These are phyloP conservation scores for Ustilago shanxiensis DNA, from an alignment of 1,284 basidiomycete species.

Conservation along the genomic window DNA sequence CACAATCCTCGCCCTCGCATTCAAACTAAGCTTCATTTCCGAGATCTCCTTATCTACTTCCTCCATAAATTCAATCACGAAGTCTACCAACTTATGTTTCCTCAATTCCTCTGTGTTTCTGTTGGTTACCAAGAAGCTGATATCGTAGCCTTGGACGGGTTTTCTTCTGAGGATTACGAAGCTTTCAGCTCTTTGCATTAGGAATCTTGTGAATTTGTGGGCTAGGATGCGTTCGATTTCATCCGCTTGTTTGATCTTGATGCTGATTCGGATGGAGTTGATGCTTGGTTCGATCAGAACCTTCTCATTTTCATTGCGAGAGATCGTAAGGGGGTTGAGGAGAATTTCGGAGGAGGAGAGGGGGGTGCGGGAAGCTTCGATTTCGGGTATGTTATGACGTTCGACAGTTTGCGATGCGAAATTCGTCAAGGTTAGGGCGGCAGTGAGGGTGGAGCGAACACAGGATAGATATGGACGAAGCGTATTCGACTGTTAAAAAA, in stretches of 20 bases:
- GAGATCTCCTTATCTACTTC: constrained; percentile 94
- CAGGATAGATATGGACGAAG: constrained; percentile 95
- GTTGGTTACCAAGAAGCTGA: constrained; percentile 98
- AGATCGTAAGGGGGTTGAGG: constrained; percentile 90
- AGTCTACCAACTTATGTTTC: constrained; percentile 99
- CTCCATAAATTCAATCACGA: constrained; percentile 99
- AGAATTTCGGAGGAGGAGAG: constrained; percentile 77
- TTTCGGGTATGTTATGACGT: constrained; percentile 77
- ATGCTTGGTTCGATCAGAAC: constrained; percentile 96
- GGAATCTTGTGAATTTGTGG: constrained; percentile 98
- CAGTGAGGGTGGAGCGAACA: constrained; percentile 93
- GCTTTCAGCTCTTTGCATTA: constrained; percentile 97
- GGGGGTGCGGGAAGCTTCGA: constrained; percentile 60
- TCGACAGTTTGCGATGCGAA: constrained; percentile 89
- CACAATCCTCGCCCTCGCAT: constrained; percentile 95
- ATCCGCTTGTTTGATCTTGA: constrained; percentile 99
- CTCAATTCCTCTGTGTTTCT: constrained; percentile 96
- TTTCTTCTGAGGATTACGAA: constrained; percentile 96
- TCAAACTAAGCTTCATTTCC: constrained; percentile 80
- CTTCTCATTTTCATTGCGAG: constrained; percentile 94
- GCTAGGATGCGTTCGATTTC: constrained; percentile 97
- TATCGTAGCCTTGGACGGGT: constrained; percentile 89
- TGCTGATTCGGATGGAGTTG: constrained; percentile 95
- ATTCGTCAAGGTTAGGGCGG: constrained; percentile 96
- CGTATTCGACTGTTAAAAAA: constrained; percentile 73